These are phyloP conservation scores for Cercospora sesami DNA, from an alignment of 2,329 filamentous ascomycete genomes.

Conservation along the genomic window DNA sequence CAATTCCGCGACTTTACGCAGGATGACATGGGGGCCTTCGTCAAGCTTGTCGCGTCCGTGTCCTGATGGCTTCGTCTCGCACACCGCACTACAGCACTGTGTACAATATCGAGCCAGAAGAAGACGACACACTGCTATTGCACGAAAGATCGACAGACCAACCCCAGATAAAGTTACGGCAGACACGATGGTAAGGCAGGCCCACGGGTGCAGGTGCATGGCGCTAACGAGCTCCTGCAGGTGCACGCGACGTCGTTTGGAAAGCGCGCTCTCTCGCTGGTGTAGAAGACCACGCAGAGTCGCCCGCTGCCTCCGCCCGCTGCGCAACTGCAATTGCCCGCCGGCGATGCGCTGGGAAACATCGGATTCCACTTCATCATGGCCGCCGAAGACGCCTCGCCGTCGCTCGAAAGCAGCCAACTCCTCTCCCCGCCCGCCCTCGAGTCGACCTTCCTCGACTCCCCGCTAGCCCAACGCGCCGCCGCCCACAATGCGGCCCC, in stretches of 20 bases:
- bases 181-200: slow-evolving; percentile 1
- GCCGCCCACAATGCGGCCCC: neutral
- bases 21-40: neutral
- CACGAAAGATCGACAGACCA: neutral
- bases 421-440: slow-evolving; percentile 4
- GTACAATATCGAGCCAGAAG: neutral
- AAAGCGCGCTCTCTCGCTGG: neutral
- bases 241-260: slow-evolving; percentile 3
- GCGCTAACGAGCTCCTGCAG: neutral
- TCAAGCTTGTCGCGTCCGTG: neutral
- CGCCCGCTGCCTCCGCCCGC: neutral
- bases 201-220: neutral
- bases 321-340: neutral
- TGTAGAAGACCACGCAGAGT: slow-evolving; percentile 5
- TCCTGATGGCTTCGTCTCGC: neutral
- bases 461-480: slow-evolving; percentile 2
- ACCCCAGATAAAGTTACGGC: neutral
- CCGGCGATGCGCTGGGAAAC: slow-evolving; percentile 1
- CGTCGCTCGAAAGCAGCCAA: slow-evolving; percentile 10
- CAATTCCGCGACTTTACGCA: slow-evolving; percentile 9
- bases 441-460: slow-evolving; percentile 8
- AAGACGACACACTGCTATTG: neutral
- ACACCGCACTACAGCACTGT: neutral
- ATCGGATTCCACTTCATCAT: neutral
- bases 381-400: slow-evolving; percentile 5